Evolutionary conservation across 768 basidiomycete genomes (phyloP), one percentile per base, ranked within the genome.

Genomic region (Podaxis pistillaris): DNA sequence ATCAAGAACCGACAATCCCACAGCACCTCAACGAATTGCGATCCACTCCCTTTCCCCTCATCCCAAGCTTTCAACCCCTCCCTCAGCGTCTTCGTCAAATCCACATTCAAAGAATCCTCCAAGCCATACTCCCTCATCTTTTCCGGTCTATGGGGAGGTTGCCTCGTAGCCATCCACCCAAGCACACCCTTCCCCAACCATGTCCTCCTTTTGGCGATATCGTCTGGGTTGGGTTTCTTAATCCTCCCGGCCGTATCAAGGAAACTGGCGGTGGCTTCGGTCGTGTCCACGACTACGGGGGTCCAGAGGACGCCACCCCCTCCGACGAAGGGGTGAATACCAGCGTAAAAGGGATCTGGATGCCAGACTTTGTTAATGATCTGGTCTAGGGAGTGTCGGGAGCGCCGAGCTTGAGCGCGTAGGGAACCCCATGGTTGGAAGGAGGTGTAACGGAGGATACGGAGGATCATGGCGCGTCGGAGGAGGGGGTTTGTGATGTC

Each of bases 351-450:
- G 2, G 74, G 73, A 19, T 77, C 58, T 8, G 70, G 69, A 3
- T 69, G 54, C 83, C 85, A 90, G 5, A 93, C 64, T 5, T 74
- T 74, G 12, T 72, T 54, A 19, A 82, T 69, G 61, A 93, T 84
- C 40, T 78, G 78, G 1, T 75, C 64, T 30, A 89, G 70, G 55
- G 80, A 81, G 5, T 60, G 65, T 44, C 69, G 71, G 8, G 84
- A 80, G 37, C 92, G 81, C 63, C 81, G 73, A 1, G 80, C 84
- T 65, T 91, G 86, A 1, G 91, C 83, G 7, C 77, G 81, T 17
- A 81, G 68, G 52, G 85, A 85, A 4, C 93, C 93, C 93, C 93
- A 94, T 2, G 90, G 88, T 41, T 83, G 77, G 50, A 85, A 87
- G 0, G 92, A 93, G 46, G 86, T 75, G 67, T 86, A 89, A 13